phyloP scores from a whole-genome alignment of 169 alveolate genomes.

The Eimeria falciformis region DNA sequence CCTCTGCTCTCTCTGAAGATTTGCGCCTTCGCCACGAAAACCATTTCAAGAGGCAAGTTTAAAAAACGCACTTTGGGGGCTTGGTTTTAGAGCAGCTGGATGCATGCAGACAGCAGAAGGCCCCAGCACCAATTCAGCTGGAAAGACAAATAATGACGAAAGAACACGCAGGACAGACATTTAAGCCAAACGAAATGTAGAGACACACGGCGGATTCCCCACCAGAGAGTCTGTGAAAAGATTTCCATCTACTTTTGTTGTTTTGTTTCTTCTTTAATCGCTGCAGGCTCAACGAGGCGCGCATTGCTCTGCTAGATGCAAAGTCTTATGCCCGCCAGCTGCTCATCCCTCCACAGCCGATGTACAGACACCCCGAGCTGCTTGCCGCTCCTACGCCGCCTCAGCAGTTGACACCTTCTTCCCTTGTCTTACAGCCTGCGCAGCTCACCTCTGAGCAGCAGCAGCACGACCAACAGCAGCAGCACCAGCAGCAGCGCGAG shows the following conservation, averaged over 20 bases:
- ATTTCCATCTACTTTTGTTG: too few species aligned
- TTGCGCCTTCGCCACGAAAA: slow-evolving; percentile 71
- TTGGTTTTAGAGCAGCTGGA: too few species aligned
- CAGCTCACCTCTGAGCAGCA: slow-evolving; percentile 5
- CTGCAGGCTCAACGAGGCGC: slow-evolving; percentile 74
- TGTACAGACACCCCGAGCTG: slow-evolving; percentile 69
- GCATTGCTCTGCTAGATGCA: slow-evolving; percentile 62
- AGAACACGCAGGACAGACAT: not conserved
- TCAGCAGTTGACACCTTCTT: slow-evolving; percentile 68
- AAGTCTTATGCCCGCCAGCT: slow-evolving; percentile 61
- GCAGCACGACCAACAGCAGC: slow-evolving; percentile 19
- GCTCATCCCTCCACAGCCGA: slow-evolving; percentile 72
- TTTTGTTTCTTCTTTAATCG: not conserved
- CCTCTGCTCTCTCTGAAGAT: slow-evolving; percentile 69
- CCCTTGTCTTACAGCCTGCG: slow-evolving; percentile 21
- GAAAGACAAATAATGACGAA: not conserved
- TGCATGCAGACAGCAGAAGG: too few species aligned
- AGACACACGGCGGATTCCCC: too few species aligned
- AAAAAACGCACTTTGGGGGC: too few species aligned
- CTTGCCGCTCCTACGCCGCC: slow-evolving; percentile 30
- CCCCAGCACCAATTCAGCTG: too few species aligned
- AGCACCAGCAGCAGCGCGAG: slow-evolving; percentile 1
- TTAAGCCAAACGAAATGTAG: too few species aligned
- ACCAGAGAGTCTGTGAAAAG: too few species aligned
- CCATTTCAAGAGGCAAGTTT: slow-evolving; percentile 62